Conservation (phyloP, 177 flowering plant species). For the Vitis hybrid region DNA sequence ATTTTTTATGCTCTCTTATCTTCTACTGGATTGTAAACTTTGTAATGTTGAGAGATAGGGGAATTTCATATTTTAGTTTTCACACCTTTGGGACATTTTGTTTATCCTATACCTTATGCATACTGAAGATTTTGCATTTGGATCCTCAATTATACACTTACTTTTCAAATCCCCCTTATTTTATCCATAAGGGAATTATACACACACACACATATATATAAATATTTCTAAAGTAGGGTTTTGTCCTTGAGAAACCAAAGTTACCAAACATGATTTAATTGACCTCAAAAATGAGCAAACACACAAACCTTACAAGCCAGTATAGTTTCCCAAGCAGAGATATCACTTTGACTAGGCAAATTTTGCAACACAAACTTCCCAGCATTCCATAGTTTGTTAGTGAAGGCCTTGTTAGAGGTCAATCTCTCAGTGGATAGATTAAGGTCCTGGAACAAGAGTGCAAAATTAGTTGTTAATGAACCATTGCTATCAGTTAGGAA, state of each 20-base stretch:
- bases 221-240: not conserved
- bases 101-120: too few relatives aligned
- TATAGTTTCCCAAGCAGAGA: slow-evolving; percentile 60
- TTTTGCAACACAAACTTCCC: slow-evolving; percentile 93
- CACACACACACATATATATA: too few relatives aligned
- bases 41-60: too few relatives aligned
- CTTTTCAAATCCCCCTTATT: too few relatives aligned
- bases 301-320: slow-evolving; percentile 58
- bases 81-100: too few relatives aligned
- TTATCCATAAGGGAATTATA: not conserved
- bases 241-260: not conserved
- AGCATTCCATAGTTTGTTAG: slow-evolving; percentile 97
- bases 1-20: too few relatives aligned
- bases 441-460: slow-evolving; percentile 66
- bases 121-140: too few relatives aligned
- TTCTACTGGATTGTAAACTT: too few relatives aligned
- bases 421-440: slow-evolving; percentile 86
- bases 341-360: slow-evolving; percentile 66
- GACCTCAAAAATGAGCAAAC: not conserved
- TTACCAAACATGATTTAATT: not conserved
- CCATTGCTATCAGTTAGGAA: not conserved
- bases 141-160: too few relatives aligned
- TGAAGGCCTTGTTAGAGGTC: slow-evolving; percentile 91
- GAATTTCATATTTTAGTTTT: too few relatives aligned
- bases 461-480: not conserved